Percentiles rank a stretch among this genome's conserved stretches.
Evolutionary conservation across 2,329 filamentous ascomycete genomes (phyloP).

Genomic region (Colletotrichum sp.): DNA sequence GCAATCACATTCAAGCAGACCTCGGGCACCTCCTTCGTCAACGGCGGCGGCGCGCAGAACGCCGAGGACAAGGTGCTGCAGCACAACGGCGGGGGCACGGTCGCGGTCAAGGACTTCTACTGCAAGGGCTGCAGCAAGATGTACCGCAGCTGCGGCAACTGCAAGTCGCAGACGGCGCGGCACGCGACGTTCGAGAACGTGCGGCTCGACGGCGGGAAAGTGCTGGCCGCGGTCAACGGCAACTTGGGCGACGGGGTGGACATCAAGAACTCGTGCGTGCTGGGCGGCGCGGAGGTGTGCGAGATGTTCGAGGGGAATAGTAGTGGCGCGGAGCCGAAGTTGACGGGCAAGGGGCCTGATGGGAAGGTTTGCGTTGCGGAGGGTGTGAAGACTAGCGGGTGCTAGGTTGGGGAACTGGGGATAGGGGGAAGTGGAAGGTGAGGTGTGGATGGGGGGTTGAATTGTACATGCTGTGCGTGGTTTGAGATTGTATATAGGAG

Average conservation of each 20-base stretch:
- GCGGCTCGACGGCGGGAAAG: constrained; percentile 41
- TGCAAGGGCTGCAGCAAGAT: constrained; percentile 49
- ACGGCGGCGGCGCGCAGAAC: constrained; percentile 27
- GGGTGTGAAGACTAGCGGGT: constrained; percentile 12
- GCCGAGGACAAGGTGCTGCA: constrained; percentile 19
- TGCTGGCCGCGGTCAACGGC: constrained; percentile 43
- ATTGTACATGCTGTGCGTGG: not conserved
- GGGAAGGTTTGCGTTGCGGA: constrained; percentile 12
- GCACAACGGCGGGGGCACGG: constrained; percentile 20
- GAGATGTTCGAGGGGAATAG: constrained; percentile 15
- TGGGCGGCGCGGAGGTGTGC: constrained; percentile 18
- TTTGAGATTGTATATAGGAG: not conserved
- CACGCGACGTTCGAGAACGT: constrained; percentile 49
- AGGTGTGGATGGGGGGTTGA: not conserved
- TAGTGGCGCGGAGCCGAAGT: constrained; percentile 6
- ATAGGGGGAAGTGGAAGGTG: not conserved
- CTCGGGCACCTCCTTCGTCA: constrained; percentile 39
- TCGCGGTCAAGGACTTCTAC: constrained; percentile 43
- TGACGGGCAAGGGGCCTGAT: constrained; percentile 14
- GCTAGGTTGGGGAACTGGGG: not conserved
- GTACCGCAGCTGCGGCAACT: constrained; percentile 54
- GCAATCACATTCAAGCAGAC: constrained; percentile 37
- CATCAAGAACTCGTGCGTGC: constrained; percentile 22
- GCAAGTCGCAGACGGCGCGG: constrained; percentile 40
- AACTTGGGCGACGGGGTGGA: constrained; percentile 33